Evolutionary conservation across 2,329 filamentous ascomycete species (phyloP), one percentile per base, ranked within the genome.

Genomic region (Colletotrichum zoysiae): DNA sequence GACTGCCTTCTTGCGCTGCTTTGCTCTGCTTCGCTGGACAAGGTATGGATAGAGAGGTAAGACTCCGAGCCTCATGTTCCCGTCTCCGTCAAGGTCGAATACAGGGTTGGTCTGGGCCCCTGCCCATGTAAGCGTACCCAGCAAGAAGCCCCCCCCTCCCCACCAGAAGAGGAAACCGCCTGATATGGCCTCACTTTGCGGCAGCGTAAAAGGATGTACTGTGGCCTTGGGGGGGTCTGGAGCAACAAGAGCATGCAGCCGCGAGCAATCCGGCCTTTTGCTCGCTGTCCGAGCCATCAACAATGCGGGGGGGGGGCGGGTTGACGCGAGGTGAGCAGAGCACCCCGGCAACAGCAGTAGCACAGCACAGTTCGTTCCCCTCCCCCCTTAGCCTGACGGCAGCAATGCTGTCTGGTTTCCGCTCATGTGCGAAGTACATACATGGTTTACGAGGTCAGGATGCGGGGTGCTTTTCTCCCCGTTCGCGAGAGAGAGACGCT

Each of bases 151-250:
- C 18, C 5, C 35, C 8, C 8, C 35, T 9, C 8, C 35, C 38
- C 6, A 18, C 11, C 4, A 6, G 9, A 12, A 35, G 8, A 48
- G 30, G 18, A 65, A 69, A 71, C n/a, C 65, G 55, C 65, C 59
- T 71, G 59, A 71, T 42, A 58, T 73, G 70, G 66, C 70, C 70
- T 73, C 67, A 73, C 57, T 50, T 20, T 53, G 51, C 50, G 55
- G 48, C 33, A 33, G 40, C 55, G 60, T n/a, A 46, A 53, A n/a
- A 50, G 18, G 65, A 23, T 26, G 33, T 12, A n/a, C n/a, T 18
- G 16, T n/a, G 9, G 11, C 11, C 11, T 60, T 46, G 23, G 61
- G 23, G 61, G 42, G 26, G 30, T 30, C 44, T 33, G 38, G 57
- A 35, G 42, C 46, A 53, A 53, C 38, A 44, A 70, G 46, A 30